phyloP scores from a whole-genome alignment of 2,329 filamentous ascomycete genomes.

The Calonectria hawksworthii region DNA sequence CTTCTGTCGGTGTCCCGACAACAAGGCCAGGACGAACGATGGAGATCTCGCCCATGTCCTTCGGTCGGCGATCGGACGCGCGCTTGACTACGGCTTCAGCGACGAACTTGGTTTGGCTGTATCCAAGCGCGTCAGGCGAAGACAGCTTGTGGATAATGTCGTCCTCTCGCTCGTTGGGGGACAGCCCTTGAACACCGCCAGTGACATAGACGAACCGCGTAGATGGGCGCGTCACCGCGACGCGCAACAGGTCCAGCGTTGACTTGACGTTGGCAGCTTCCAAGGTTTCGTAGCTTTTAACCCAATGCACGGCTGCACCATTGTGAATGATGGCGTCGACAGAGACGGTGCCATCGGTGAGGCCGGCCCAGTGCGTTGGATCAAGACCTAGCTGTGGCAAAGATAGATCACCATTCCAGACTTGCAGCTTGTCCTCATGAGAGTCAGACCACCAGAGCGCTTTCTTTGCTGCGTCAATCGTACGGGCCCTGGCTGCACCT shows the following conservation, averaged over 20 bases:
- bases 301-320: background rate
- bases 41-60: background rate
- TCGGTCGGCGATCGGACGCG: slow-evolving; percentile 25
- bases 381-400: background rate
- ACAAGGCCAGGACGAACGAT: slow-evolving; percentile 33
- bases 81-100: slow-evolving; percentile 37
- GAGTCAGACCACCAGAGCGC: background rate
- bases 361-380: background rate
- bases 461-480: background rate
- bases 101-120: slow-evolving; percentile 43
- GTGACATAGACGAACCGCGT: background rate
- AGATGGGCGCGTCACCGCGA: background rate
- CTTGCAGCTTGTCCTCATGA: background rate
- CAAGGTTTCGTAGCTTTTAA: background rate
- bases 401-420: background rate
- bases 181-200: background rate
- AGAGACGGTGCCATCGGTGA: background rate
- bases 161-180: background rate
- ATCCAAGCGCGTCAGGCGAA: slow-evolving; percentile 13
- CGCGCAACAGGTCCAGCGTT: background rate
- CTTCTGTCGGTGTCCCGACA: slow-evolving; percentile 38
- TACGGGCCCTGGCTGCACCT: background rate
- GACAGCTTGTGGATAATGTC: background rate
- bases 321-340: slow-evolving; percentile 1
- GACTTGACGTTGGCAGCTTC: background rate